Conservation (phyloP, 2,329 filamentous ascomycete species). For the Pseudocercospora crystallina region DNA sequence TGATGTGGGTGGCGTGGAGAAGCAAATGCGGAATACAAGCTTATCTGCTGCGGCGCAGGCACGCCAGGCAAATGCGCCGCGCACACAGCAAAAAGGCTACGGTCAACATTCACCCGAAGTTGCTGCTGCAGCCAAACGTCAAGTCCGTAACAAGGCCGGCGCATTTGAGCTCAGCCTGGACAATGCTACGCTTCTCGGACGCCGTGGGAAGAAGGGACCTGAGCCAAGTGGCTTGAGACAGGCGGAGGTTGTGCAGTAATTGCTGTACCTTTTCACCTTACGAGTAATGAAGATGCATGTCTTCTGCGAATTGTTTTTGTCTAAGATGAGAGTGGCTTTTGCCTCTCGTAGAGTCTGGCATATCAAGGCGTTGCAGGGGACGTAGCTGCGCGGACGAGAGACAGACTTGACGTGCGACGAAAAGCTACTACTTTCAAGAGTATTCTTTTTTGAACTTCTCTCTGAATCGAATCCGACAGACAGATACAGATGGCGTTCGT, state of each 20-base stretch:
- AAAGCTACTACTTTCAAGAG: no score
- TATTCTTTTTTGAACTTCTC: no score
- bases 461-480: no score
- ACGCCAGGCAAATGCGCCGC: conserved; percentile 51
- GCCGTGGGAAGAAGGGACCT: conserved; percentile 55
- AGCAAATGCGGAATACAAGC: conserved; percentile 81
- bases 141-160: conserved; percentile 70
- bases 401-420: no score
- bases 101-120: conserved; percentile 85
- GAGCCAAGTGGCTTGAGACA: conserved; percentile 49
- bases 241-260: conserved; percentile 32
- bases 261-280: background rate
- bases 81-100: conserved; percentile 67
- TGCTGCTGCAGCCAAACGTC: conserved; percentile 77
- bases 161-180: conserved; percentile 91
- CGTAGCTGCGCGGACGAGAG: no score
- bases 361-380: no score
- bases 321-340: no score
- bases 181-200: conserved; percentile 82
- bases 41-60: conserved; percentile 67
- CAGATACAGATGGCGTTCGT: no score
- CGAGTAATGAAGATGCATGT: no score
- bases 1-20: conserved; percentile 74
- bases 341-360: no score
- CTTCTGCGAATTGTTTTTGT: no score